These are phyloP conservation scores for Croton laevigatus DNA, from an alignment of 441 rosid genomes.

Conservation along the genomic window DNA sequence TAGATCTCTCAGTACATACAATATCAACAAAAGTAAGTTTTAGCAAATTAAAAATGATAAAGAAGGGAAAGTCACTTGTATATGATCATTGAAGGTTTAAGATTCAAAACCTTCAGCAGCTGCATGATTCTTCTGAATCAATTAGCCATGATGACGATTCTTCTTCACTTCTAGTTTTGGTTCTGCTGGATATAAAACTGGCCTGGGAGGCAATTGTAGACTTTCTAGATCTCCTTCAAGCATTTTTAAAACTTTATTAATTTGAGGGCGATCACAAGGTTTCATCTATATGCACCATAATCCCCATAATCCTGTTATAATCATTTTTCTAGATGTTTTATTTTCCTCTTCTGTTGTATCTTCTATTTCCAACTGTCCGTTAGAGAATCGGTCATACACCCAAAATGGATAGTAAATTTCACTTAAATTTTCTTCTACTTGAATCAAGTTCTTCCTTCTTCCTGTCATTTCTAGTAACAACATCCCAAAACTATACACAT, in stretches of 20 bases:
- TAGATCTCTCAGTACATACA: no score
- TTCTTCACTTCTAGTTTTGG: not conserved
- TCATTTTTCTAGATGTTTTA: not conserved
- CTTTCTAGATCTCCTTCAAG: conserved; percentile 2
- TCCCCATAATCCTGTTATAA: not conserved
- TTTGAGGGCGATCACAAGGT: conserved; percentile 5
- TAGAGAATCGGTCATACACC: not conserved
- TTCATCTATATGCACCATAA: no score
- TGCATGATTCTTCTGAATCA: not conserved
- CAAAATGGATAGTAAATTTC: conserved; percentile 2
- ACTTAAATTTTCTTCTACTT: not conserved
- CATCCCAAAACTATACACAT: no score
- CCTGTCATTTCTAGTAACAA: conserved; percentile 10
- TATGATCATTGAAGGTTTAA: no score
- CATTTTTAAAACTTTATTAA: no score
- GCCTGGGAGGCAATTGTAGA: conserved; percentile 10
- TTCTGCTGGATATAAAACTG: no score
- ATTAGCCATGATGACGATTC: not conserved
- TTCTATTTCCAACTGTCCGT: not conserved
- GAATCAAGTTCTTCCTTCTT: not conserved
- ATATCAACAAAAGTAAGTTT: not conserved
- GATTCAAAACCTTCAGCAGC: not conserved
- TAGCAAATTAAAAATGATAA: no score
- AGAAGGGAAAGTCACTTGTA: no score
- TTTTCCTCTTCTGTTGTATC: not conserved